Percentiles rank a stretch among this genome's conserved stretches.
Evolutionary conservation across 495 filamentous ascomycete genomes (phyloP).

Genomic region (Aspergillus egyptiacus): DNA sequence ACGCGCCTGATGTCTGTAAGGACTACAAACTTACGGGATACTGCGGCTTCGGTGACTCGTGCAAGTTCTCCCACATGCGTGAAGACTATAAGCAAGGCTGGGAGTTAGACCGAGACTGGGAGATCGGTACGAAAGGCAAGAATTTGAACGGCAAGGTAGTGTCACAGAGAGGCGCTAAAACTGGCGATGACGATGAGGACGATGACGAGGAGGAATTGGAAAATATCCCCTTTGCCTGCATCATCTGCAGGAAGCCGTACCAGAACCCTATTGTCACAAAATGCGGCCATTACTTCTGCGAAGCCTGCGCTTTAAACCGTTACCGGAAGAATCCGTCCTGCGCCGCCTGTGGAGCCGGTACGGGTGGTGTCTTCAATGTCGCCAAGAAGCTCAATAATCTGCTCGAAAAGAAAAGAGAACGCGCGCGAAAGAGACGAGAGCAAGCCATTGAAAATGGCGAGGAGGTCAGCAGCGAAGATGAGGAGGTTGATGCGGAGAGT

Average conservation of each 20-base stretch:
- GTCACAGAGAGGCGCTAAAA: conserved; percentile 46
- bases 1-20: conserved; percentile 91
- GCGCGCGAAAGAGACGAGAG: conserved; percentile 58
- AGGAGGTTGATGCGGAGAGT: conserved; percentile 27
- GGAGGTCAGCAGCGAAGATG: conserved; percentile 61
- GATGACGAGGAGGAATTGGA: conserved; percentile 75
- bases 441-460: conserved; percentile 67
- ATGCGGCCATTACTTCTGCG: conserved; percentile 95
- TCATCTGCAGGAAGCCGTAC: conserved; percentile 82
- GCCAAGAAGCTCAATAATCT: conserved; percentile 78
- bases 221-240: conserved; percentile 90
- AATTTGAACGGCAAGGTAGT: conserved; percentile 56
- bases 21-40: conserved; percentile 84
- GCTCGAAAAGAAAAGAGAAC: conserved; percentile 75
- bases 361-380: conserved; percentile 82
- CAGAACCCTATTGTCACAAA: conserved; percentile 78
- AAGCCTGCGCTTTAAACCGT: conserved; percentile 74
- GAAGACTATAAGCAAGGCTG: conserved; percentile 91
- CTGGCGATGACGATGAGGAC: conserved; percentile 43
- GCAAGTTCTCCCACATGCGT: conserved; percentile 71
- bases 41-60: conserved; percentile 12
- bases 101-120: conserved; percentile 94
- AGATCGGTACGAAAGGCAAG: conserved; percentile 72
- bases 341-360: conserved; percentile 77
- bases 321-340: conserved; percentile 80